These are phyloP conservation scores for Flaveria sonorensis DNA, from an alignment of 129 eudicot species.

Conservation along the genomic window DNA sequence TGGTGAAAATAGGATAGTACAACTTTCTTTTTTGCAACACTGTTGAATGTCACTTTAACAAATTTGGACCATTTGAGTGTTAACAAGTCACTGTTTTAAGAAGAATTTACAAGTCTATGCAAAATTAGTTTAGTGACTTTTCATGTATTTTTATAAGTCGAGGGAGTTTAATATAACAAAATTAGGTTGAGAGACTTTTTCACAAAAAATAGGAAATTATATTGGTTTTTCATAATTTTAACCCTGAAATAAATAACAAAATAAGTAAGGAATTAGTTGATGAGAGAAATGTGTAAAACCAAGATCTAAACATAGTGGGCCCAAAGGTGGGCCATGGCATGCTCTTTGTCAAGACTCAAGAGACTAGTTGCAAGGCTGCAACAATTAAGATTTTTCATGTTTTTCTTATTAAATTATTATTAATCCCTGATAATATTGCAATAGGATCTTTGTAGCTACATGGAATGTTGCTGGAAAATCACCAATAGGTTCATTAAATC, in stretches of 20 bases:
- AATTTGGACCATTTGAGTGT: not conserved
- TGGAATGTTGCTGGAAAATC: slow-evolving; percentile 99
- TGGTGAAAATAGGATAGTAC: not conserved
- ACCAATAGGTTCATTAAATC: slow-evolving; percentile 74
- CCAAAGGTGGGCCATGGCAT: not conserved
- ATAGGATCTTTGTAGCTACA: slow-evolving; percentile 87
- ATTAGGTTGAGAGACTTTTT: not conserved
- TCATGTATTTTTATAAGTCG: too few species aligned
- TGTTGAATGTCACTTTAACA: not conserved
- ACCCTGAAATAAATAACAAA: too few species aligned
- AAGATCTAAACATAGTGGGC: not conserved
- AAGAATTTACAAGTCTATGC: too few species aligned
- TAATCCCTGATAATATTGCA: slow-evolving; percentile 4
- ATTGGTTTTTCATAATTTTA: not conserved
- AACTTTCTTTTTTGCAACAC: too few species aligned
- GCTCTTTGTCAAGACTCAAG: slow-evolving; percentile 4
- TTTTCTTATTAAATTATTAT: not conserved
- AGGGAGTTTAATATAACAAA: too few species aligned
- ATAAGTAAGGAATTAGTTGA: not conserved
- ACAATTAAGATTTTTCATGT: not conserved
- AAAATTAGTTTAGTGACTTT: too few species aligned
- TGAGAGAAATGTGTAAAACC: not conserved
- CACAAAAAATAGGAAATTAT: not conserved
- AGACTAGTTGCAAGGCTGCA: not conserved
- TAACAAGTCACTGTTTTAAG: not conserved